A percentile compares a stretch with the other conserved stretches of the same genome.
Evolutionary conservation across 164 flowering plant genomes (phyloP).

Genomic region (Nelumbo lutea): DNA sequence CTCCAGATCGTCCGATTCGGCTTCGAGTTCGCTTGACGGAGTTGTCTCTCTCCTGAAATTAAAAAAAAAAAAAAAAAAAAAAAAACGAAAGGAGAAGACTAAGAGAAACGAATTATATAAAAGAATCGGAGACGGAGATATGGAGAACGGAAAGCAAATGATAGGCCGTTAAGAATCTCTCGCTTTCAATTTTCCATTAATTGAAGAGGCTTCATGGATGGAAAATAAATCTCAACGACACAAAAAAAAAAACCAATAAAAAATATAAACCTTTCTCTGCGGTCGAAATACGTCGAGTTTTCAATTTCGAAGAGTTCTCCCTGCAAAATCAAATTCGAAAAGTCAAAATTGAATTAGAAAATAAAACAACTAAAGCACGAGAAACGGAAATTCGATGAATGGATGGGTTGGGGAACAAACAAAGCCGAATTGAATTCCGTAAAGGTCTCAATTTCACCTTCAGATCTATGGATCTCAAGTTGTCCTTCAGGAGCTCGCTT

Average conservation of each 20-base stretch:
- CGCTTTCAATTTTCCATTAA: slow-evolving; percentile 5
- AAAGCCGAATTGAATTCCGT: not conserved
- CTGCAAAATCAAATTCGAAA: slow-evolving; percentile 11
- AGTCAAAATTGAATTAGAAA: not conserved
- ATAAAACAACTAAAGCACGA: slow-evolving; percentile 13
- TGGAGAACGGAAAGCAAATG: not conserved
- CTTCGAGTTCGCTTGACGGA: too few species aligned
- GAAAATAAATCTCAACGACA: too few species aligned
- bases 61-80: not conserved
- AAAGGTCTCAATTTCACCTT: slow-evolving; percentile 26
- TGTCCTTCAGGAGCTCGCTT: slow-evolving; percentile 19
- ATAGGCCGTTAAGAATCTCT: slow-evolving; percentile 1
- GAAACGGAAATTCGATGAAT: slow-evolving; percentile 7
- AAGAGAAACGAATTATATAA: not conserved
- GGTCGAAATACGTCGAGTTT: slow-evolving; percentile 15
- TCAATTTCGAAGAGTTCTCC: slow-evolving; percentile 27
- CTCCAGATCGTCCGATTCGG: too few species aligned
- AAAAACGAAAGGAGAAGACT: not conserved
- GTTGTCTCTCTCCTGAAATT: too few species aligned
- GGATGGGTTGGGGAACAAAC: not conserved
- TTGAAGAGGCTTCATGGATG: not conserved
- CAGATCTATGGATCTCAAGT: slow-evolving; percentile 36
- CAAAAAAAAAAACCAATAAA: too few species aligned
- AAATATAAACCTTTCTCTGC: slow-evolving; percentile 26
- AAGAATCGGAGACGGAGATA: not conserved